Evolutionary conservation across 2,329 filamentous ascomycete genomes (phyloP).

Genomic region (Chalara sp.): DNA sequence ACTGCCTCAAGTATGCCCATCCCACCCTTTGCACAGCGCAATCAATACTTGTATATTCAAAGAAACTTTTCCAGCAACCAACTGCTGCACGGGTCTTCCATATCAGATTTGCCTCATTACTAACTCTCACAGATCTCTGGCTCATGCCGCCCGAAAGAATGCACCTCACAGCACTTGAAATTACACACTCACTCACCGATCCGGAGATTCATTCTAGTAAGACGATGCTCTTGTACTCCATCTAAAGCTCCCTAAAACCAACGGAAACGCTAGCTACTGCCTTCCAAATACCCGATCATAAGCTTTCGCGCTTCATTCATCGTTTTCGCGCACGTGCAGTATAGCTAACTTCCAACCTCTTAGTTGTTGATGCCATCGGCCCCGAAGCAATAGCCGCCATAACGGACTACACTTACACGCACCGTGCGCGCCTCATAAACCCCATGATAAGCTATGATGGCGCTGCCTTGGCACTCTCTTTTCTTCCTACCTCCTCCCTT

Average conservation of each 20-base stretch:
- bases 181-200: conserved; percentile 71
- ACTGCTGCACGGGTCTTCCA: too few relatives aligned
- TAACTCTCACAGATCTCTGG: conserved; percentile 59
- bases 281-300: too few relatives aligned
- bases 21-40: not conserved
- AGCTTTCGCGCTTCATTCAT: too few relatives aligned
- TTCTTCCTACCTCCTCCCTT: conserved; percentile 49
- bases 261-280: too few relatives aligned
- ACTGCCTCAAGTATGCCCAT: conserved; percentile 60
- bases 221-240: not conserved
- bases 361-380: conserved; percentile 49
- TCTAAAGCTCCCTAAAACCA: too few relatives aligned
- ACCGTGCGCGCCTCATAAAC: conserved; percentile 71
- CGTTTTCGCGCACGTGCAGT: too few relatives aligned
- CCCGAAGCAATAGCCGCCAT: conserved; percentile 48
- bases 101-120: too few relatives aligned
- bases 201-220: conserved; percentile 51
- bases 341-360: not conserved
- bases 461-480: conserved; percentile 79
- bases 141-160: conserved; percentile 72
- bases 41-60: not conserved
- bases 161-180: conserved; percentile 80
- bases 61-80: too few relatives aligned
- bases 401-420: conserved; percentile 56
- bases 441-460: conserved; percentile 80